Evolutionary conservation across 208 protist genomes (phyloP).

Genomic region (Crithidia brevicula): DNA sequence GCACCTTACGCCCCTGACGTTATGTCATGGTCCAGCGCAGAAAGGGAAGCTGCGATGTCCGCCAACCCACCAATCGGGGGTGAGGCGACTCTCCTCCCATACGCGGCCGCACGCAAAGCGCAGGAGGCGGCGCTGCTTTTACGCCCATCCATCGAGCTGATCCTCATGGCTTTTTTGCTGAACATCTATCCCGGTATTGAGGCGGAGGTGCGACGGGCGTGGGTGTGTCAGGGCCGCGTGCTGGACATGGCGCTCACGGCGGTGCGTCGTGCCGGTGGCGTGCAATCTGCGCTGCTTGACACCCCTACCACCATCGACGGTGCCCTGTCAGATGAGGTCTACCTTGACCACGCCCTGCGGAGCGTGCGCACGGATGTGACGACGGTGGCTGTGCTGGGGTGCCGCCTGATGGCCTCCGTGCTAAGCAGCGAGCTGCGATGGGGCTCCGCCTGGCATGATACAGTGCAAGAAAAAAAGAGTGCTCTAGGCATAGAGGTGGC

Average conservation of each 20-base stretch:
- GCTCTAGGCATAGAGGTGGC: background rate
- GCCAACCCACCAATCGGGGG: background rate
- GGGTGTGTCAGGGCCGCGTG: constrained; percentile 35
- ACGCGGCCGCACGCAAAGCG: constrained; percentile 28
- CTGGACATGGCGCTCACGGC: constrained; percentile 29
- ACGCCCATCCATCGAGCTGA: constrained; percentile 55
- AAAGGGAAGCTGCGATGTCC: background rate
- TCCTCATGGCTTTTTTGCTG: constrained; percentile 59
- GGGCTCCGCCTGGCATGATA: constrained; percentile 5
- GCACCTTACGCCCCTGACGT: too few relatives aligned
- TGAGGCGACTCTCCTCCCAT: constrained; percentile 33
- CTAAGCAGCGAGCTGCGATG: constrained; percentile 42
- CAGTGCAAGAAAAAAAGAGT: background rate
- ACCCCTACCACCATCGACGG: constrained; percentile 65
- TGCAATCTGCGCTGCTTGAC: constrained; percentile 61
- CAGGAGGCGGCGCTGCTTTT: constrained; percentile 47
- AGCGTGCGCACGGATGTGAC: constrained; percentile 51
- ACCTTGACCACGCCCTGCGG: constrained; percentile 61
- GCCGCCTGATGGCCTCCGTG: constrained; percentile 67
- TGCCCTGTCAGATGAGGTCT: constrained; percentile 79
- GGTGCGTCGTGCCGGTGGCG: constrained; percentile 40
- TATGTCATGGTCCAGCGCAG: background rate
- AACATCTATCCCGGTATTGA: constrained; percentile 38
- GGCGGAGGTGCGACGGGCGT: constrained; percentile 27
- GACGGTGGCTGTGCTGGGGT: constrained; percentile 59